Percentiles rank a stretch among this genome's conserved stretches.
Conservation (phyloP, 257 asterid species). For the Gynochthodes officinalis region DNA sequence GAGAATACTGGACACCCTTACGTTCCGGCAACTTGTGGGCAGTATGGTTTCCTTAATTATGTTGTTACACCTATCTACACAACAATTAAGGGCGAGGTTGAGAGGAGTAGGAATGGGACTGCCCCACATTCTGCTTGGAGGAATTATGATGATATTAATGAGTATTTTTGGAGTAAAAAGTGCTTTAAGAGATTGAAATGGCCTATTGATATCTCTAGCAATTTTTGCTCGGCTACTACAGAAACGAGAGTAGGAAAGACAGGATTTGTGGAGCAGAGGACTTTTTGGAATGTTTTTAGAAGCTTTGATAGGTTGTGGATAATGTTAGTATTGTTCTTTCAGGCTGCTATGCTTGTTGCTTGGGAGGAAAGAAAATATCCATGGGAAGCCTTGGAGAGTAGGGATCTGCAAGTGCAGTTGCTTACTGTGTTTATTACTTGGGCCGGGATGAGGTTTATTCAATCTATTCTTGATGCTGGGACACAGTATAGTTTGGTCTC, state of each 20-base stretch:
- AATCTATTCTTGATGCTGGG: constrained; percentile 90
- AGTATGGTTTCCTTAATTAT: constrained; percentile 52
- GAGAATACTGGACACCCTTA: constrained; percentile 62
- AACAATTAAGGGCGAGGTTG: constrained; percentile 69
- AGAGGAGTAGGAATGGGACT: constrained; percentile 81
- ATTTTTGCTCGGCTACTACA: constrained; percentile 41
- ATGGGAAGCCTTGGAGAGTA: constrained; percentile 69
- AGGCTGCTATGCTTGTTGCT: constrained; percentile 84
- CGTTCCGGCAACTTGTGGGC: constrained; percentile 68
- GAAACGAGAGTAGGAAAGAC: constrained; percentile 83
- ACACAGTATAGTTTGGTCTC: constrained; percentile 92
- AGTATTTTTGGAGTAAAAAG: constrained; percentile 87
- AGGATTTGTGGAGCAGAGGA: constrained; percentile 94
- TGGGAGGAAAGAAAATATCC: constrained; percentile 69
- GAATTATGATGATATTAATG: constrained; percentile 91
- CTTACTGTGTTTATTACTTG: constrained; percentile 86
- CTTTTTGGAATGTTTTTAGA: constrained; percentile 88
- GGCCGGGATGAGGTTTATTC: constrained; percentile 85
- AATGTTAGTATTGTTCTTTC: constrained; percentile 77
- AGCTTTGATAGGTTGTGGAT: constrained; percentile 94
- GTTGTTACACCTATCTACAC: constrained; percentile 66
- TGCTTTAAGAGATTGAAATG: constrained; percentile 76
- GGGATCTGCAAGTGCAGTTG: constrained; percentile 74
- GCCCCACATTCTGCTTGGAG: constrained; percentile 99
- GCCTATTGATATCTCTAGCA: constrained; percentile 69